Evolutionary conservation across 768 basidiomycete genomes (phyloP).

Genomic region (Collybia sordida): DNA sequence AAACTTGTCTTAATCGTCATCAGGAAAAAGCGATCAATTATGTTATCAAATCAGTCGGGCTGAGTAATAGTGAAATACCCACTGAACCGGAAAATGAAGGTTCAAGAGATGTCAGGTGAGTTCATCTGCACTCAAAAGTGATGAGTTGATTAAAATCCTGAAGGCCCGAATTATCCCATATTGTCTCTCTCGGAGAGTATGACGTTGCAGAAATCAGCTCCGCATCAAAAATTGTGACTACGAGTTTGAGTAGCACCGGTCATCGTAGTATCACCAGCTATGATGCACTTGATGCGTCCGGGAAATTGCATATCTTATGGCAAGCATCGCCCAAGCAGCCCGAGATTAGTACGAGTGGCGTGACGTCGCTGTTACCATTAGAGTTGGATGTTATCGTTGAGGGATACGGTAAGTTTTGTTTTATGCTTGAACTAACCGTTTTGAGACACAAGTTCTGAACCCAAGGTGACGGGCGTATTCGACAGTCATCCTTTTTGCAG

Average conservation of each 20-base stretch:
- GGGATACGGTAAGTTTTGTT: constrained; percentile 55
- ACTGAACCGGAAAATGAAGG: background rate
- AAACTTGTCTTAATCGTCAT: constrained; percentile 1
- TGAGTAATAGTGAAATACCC: constrained; percentile 29
- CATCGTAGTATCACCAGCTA: constrained; percentile 8
- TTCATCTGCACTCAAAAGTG: background rate
- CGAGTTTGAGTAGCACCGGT: constrained; percentile 10
- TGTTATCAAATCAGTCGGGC: constrained; percentile 29
- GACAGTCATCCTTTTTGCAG: constrained; percentile 43
- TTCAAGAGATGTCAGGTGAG: constrained; percentile 10
- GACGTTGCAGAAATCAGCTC: constrained; percentile 21
- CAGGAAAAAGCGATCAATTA: constrained; percentile 43
- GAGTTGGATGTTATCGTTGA: constrained; percentile 57
- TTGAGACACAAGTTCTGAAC: constrained; percentile 1
- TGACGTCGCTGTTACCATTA: constrained; percentile 51
- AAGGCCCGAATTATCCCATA: constrained; percentile 15
- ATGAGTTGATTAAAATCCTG: background rate
- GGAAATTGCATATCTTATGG: constrained; percentile 23
- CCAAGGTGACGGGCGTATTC: constrained; percentile 53
- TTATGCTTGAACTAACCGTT: background rate
- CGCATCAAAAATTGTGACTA: constrained; percentile 18
- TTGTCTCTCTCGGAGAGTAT: constrained; percentile 11
- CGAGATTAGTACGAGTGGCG: constrained; percentile 5
- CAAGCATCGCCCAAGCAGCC: constrained; percentile 11
- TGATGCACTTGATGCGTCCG: constrained; percentile 2